Conservation (phyloP, 495 filamentous ascomycete genomes). For the Viridothelium virens region DNA sequence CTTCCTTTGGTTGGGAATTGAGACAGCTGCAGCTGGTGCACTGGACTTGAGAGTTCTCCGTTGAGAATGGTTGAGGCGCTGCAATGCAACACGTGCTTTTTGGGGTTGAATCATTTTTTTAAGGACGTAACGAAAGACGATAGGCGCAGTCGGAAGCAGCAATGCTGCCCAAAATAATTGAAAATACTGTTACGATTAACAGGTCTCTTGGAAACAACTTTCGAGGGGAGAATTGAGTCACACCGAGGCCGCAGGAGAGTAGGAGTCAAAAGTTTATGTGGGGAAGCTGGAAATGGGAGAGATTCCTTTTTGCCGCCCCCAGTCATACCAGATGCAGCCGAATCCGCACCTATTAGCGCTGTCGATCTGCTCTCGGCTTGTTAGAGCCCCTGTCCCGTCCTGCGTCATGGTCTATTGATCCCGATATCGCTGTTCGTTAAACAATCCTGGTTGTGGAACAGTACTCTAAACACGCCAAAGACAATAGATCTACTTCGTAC, state of each 20-base stretch:
- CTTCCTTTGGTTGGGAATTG: constrained; percentile 29
- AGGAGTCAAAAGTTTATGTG: neutral
- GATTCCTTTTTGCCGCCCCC: neutral
- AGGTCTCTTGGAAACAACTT: neutral
- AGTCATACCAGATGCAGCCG: neutral
- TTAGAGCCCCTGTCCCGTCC: neutral
- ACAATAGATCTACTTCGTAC: neutral
- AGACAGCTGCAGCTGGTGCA: constrained; percentile 28
- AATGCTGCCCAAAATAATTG: neutral
- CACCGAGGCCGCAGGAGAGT: neutral
- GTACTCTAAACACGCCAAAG: too few relatives aligned
- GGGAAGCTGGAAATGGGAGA: neutral
- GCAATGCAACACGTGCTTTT: constrained; percentile 21
- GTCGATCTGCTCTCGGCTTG: neutral
- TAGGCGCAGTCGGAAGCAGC: constrained; percentile 2
- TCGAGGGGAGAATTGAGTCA: neutral
- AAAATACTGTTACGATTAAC: neutral
- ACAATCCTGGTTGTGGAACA: too few relatives aligned
- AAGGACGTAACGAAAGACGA: constrained; percentile 15
- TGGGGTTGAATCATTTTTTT: constrained; percentile 18
- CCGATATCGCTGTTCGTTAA: constrained; percentile 1
- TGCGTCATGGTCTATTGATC: neutral
- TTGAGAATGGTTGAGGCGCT: constrained; percentile 20
- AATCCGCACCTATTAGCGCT: neutral
- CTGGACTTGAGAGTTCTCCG: constrained; percentile 18